phyloP scores from a whole-genome alignment of 2,329 filamentous ascomycete genomes.

The Hymenoscyphus repandus region DNA sequence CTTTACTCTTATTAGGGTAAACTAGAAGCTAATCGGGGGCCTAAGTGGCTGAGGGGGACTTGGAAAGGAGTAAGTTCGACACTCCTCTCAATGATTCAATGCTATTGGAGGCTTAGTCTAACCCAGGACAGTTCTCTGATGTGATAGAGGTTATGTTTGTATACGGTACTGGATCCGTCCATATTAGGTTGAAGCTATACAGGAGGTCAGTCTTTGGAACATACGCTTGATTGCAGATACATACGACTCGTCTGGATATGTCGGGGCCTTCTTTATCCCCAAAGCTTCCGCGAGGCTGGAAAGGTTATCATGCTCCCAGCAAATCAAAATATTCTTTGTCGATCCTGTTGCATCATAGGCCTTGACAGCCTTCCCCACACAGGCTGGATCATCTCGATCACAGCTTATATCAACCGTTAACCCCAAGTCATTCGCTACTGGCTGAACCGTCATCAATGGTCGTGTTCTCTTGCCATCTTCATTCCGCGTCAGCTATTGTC shows the following conservation, averaged over 20 bases:
- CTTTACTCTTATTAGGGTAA: too few species aligned
- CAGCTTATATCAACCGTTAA: slow-evolving; percentile 51
- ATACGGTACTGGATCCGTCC: slow-evolving; percentile 50
- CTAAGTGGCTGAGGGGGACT: too few species aligned
- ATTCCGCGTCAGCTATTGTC: slow-evolving; percentile 31
- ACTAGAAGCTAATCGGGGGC: too few species aligned
- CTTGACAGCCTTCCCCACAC: slow-evolving; percentile 46
- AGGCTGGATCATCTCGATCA: slow-evolving; percentile 48
- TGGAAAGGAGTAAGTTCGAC: too few species aligned
- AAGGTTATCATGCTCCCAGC: slow-evolving; percentile 54
- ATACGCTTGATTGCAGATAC: slow-evolving; percentile 9
- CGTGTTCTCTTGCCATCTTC: slow-evolving; percentile 46
- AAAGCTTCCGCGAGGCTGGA: slow-evolving; percentile 46
- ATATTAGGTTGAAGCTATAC: slow-evolving; percentile 47
- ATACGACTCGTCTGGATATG: slow-evolving; percentile 45
- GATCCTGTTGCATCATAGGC: slow-evolving; percentile 40
- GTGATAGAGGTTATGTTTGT: slow-evolving; percentile 38
- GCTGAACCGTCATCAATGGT: slow-evolving; percentile 52
- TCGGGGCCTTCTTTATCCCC: slow-evolving; percentile 43
- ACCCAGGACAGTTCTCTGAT: slow-evolving; percentile 48
- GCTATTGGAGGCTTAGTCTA: slow-evolving; percentile 34
- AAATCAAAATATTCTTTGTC: slow-evolving; percentile 49
- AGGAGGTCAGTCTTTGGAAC: slow-evolving; percentile 3
- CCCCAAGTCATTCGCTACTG: slow-evolving; percentile 50
- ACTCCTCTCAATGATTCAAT: too few species aligned